Conservation (phyloP, 441 rosid species). For the Erodium trifolium region DNA sequence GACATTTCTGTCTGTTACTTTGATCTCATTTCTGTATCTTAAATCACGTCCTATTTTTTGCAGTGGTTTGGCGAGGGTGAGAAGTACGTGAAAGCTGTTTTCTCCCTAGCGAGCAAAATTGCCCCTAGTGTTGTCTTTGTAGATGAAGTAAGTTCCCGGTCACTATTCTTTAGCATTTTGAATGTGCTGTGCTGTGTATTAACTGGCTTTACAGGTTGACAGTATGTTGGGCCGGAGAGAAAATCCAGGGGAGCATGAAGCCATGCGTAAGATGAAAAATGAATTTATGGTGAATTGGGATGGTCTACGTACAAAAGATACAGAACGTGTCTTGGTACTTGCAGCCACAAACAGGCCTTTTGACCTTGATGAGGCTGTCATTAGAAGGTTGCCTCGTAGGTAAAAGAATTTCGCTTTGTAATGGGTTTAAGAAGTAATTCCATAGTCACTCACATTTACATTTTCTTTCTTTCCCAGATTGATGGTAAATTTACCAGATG, state of each 20-base stretch:
- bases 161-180: not conserved
- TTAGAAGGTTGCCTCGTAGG: constrained; percentile 98
- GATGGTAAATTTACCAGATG: constrained; percentile 96
- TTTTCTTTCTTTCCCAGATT: constrained; percentile 35
- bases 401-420: constrained; percentile 9
- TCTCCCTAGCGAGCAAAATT: constrained; percentile 93
- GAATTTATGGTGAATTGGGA: constrained; percentile 86
- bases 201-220: constrained; percentile 54
- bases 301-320: constrained; percentile 89
- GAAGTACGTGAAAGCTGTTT: constrained; percentile 93
- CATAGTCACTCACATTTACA: not conserved
- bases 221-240: constrained; percentile 99
- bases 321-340: constrained; percentile 87
- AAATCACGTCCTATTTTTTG: constrained; percentile 21
- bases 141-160: constrained; percentile 67
- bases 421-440: not conserved
- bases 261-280: constrained; percentile 62
- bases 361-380: constrained; percentile 98
- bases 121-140: constrained; percentile 93
- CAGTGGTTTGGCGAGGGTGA: constrained; percentile 99
- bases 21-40: constrained; percentile 12
- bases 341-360: constrained; percentile 97
- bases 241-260: constrained; percentile 98
- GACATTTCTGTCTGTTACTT: constrained; percentile 5
- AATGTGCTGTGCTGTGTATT: not conserved